A percentile compares a stretch with the other conserved stretches of the same genome.
phyloP scores from a whole-genome alignment of 352 stramenopile species.

The Phytophthora nicotianae region DNA sequence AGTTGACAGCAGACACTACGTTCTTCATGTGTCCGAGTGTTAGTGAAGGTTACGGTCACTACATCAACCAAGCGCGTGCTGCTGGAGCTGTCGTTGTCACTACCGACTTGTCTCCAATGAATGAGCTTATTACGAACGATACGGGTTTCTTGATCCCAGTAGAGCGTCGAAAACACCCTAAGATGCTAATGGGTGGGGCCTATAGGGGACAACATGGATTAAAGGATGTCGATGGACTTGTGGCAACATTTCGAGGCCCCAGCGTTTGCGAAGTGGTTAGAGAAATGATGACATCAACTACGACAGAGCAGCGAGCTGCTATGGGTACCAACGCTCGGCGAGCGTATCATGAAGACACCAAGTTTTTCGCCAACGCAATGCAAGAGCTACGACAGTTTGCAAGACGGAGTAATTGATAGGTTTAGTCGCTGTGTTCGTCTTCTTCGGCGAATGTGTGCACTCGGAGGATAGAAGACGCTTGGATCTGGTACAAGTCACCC shows the following conservation, averaged over 20 bases:
- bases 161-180: conserved; percentile 2
- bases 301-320: conserved; percentile 31
- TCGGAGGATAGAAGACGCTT: conserved; percentile 59
- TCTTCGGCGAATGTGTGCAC: conserved; percentile 56
- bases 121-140: conserved; percentile 46
- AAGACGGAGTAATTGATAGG: conserved; percentile 15
- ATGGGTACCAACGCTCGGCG: conserved; percentile 35
- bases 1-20: conserved; percentile 45
- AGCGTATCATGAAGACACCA: conserved; percentile 51
- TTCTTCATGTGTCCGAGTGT: conserved; percentile 66
- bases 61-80: conserved; percentile 70
- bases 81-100: conserved; percentile 53
- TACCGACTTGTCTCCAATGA: conserved; percentile 64
- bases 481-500: conserved; percentile 54
- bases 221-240: conserved; percentile 28
- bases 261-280: conserved; percentile 29
- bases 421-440: conserved; percentile 28
- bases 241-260: conserved; percentile 20
- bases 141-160: conserved; percentile 27
- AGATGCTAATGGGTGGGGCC: conserved; percentile 25
- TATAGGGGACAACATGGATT: conserved; percentile 34
- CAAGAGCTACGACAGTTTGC: conserved; percentile 37
- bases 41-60: conserved; percentile 70
- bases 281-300: conserved; percentile 32
- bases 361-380: conserved; percentile 55